Base-by-base conservation (phyloP, 768 basidiomycete genomes). In the Tricholoma saponaceum region DNA sequence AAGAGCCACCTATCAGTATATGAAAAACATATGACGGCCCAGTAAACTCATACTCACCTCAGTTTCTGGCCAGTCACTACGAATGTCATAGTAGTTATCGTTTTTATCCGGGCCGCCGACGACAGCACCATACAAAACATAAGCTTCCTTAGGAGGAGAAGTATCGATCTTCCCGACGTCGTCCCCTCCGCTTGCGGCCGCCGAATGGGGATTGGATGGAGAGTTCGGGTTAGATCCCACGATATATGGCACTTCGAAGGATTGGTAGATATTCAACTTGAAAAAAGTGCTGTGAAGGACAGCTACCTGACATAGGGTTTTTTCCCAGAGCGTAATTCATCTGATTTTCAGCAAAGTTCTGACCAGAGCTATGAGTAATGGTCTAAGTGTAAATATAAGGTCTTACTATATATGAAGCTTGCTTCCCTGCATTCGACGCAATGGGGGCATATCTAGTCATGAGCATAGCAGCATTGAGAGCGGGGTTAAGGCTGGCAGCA, bases 221-320 rank as follows among this genome's bases (percentile, higher is more conserved):
- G 95, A 89, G 68, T 96, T 95, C 1, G 94, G 92, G 71, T 96
- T 92, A 50, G 79, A 75, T 37, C 95, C 95, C 22, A 97, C 93
- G 51, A 97, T 72, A 69, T 97, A 98, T 1, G 90, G 87, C 9
- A 83, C 89, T 86, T 61, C 16, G 16, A 35, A 44, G 51, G 30
- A 10, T 13, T 20, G 35, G 51, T 55, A 51, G 56, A 51, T 22
- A 43, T 26, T 13, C 50, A 33, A 4, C 37, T 46, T 51, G n/a
- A 23, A 4, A 12, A 32, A 20, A n/a, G 23, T 39, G 44, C 10
- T 20, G 55, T n/a, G 35, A 32, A 4, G 7, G 30, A 57, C 30
- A 67, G 79, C 50, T 64, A 89, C 91, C 82, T 58, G 82, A 84
- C 92, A 95, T 95, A 0, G 94, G 87, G 67, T 98, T 98, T 51